Evolutionary conservation across 371 early-diverging fungal genomes (phyloP), one percentile per base, ranked within the genome.

Genomic region (Gilbertella persicaria): DNA sequence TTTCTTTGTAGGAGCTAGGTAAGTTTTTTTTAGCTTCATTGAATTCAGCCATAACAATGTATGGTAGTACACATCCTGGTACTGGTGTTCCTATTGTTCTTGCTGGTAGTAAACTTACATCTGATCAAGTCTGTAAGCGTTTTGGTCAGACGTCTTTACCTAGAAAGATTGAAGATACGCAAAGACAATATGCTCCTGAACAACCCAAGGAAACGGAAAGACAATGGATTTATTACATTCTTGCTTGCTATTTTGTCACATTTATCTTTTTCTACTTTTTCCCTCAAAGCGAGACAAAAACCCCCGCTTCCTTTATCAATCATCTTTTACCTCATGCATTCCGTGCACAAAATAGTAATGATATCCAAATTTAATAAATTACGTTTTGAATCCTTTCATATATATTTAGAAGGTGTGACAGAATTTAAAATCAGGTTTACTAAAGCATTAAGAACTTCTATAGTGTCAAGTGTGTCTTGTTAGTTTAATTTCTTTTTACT

Each of bases 81-180:
- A 84, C 85, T 14, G 87, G 87, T 52, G 87, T 86, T 6, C 87
- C 87, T 8, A 80, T 86, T 41, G 83, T 86, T 0, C 56, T 84
- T 35, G 80, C 78, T 24, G 80, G 82, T 16, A 82, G 85, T 46
- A 75, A 77, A 44, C 42, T 83, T 14, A 79, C 82, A 0, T 66
- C 82, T 2, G 61, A 74, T 21, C 80, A 82, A 57, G 69, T 78
- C 28, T 63, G 66, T 47, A 39, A 63, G 21, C 60, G 69, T 25
- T 73, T 78, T 35, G 64, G 64, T 13, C 42, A 64, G 35, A 39
- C 10, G 4, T 64, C 69, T 14, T 45, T 46, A n/a, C 55, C 64
- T 24, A 53, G 64, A 54, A 53, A 44, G 39, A 26, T 55, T 17
- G 46, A 48, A 33, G 33, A 23, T 8, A 7, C 7, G 14, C 49